Conservation (phyloP, 371 early-diverging fungal species). For the Syncephalastrum sp. region DNA sequence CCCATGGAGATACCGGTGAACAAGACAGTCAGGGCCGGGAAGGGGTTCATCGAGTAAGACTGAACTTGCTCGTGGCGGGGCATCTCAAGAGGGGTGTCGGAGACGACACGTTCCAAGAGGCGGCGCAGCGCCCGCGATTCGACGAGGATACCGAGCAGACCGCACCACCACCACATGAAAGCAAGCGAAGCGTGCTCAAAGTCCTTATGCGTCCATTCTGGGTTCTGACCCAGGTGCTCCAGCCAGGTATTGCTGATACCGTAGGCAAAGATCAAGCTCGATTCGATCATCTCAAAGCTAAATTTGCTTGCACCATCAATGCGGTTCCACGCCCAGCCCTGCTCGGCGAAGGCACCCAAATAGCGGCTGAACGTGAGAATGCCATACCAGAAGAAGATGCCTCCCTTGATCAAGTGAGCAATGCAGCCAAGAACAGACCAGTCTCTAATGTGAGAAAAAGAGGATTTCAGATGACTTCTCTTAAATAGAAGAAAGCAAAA, state of each 20-base stretch:
- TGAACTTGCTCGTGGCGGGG: constrained; percentile 24
- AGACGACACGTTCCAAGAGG: constrained; percentile 25
- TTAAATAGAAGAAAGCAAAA: not conserved
- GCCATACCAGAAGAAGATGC: constrained; percentile 51
- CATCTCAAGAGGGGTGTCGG: constrained; percentile 19
- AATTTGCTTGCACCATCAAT: constrained; percentile 32
- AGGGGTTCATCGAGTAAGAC: constrained; percentile 42
- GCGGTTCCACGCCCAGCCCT: constrained; percentile 54
- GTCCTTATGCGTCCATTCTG: constrained; percentile 62
- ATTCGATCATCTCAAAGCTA: constrained; percentile 53
- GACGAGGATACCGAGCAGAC: constrained; percentile 56
- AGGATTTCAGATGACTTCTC: not conserved
- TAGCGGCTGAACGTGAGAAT: constrained; percentile 46
- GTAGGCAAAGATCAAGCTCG: constrained; percentile 50
- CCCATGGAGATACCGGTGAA: constrained; percentile 68
- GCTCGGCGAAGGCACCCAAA: constrained; percentile 46
- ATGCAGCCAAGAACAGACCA: constrained; percentile 49
- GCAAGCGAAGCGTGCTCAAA: constrained; percentile 65
- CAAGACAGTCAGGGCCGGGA: constrained; percentile 59
- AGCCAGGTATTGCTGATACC: constrained; percentile 68
- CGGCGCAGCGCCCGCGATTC: constrained; percentile 49
- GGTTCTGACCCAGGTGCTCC: constrained; percentile 58
- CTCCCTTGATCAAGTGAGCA: constrained; percentile 54
- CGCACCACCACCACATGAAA: constrained; percentile 71
- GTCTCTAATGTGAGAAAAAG: constrained; percentile 10